Base-by-base conservation (phyloP, 2,329 filamentous ascomycete genomes). In the Stagonosporopsis rhizophila region DNA sequence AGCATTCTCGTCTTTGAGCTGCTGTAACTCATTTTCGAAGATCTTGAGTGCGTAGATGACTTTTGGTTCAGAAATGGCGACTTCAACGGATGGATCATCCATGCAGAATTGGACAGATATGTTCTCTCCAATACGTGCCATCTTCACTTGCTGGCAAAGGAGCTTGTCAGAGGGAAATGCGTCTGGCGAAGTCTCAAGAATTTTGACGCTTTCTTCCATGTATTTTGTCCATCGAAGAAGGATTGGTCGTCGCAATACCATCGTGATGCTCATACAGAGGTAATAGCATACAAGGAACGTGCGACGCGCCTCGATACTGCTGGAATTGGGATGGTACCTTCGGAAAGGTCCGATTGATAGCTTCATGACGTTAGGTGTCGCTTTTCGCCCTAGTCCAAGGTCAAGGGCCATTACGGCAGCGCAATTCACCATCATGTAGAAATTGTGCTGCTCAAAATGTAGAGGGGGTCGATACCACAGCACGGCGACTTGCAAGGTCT, bases 391-490 rank as follows among this genome's bases (percentile, higher is more conserved):
- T 6, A 96, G 83, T 0, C 92, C 92, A 30, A 96, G 83, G 65
- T 96, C 92, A 51, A 96, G 87, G 23, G 89, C 89, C 87, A 96
- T 91, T 65, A 91, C 84, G 44, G 88, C 88, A 2, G 90, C 89
- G 69, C 91, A 86, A 72, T 96, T 91, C 41, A 92, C 87, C 62
- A 95, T 83, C 78, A 94, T 90, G 77, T 95, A 96, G 73, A 95
- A 96, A 71, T 95, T 95, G 69, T 94, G 85, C 76, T 95, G 89
- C 68, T 96, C 91, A 56, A 90, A 90, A 66, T 90, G 85, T 63
- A 94, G 88, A 0, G 92, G 92, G 15, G 91, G 91, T 73, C 87
- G 87, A 73, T 96, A 96, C 90, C 92, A 96, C 19, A 92, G 84
- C n/a, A 88, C 86, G 6, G 86, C 82, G 3, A 96, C 80, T 55